phyloP scores from a whole-genome alignment of 2,329 filamentous ascomycete species.

The Exophiala mesophila region DNA sequence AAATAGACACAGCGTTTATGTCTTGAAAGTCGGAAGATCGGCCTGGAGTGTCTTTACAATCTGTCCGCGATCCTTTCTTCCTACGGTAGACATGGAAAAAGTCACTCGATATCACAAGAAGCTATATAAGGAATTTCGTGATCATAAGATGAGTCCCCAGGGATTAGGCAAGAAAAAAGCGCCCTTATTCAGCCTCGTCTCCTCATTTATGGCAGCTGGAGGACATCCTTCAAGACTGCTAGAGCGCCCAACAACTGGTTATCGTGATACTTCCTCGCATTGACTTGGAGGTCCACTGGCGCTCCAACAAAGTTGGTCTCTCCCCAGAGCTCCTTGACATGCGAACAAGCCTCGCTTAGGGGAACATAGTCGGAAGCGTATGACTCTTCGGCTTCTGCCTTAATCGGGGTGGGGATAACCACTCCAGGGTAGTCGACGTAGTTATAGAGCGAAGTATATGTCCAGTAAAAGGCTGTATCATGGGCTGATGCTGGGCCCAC shows the following conservation, averaged over 20 bases:
- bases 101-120: too few species aligned
- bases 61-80: too few species aligned
- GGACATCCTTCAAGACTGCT: slow-evolving; percentile 7
- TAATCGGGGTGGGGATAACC: slow-evolving; percentile 54
- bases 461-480: slow-evolving; percentile 53
- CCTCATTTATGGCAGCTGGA: neutral
- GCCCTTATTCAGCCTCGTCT: too few species aligned
- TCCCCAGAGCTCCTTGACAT: slow-evolving; percentile 40
- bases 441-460: slow-evolving; percentile 65
- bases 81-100: too few species aligned
- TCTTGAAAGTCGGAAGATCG: too few species aligned
- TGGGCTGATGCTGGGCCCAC: slow-evolving; percentile 7
- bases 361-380: slow-evolving; percentile 19
- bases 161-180: too few species aligned
- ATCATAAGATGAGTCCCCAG: too few species aligned
- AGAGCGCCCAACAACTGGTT: slow-evolving; percentile 39
- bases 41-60: too few species aligned
- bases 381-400: slow-evolving; percentile 39
- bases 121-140: too few species aligned
- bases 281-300: slow-evolving; percentile 51
- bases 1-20: too few species aligned
- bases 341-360: slow-evolving; percentile 36
- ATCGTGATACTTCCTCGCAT: slow-evolving; percentile 50
- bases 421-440: slow-evolving; percentile 61
- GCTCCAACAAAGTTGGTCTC: slow-evolving; percentile 45